Conservation (phyloP, 2,329 filamentous ascomycete genomes). For the Ampelomyces quisqualis region DNA sequence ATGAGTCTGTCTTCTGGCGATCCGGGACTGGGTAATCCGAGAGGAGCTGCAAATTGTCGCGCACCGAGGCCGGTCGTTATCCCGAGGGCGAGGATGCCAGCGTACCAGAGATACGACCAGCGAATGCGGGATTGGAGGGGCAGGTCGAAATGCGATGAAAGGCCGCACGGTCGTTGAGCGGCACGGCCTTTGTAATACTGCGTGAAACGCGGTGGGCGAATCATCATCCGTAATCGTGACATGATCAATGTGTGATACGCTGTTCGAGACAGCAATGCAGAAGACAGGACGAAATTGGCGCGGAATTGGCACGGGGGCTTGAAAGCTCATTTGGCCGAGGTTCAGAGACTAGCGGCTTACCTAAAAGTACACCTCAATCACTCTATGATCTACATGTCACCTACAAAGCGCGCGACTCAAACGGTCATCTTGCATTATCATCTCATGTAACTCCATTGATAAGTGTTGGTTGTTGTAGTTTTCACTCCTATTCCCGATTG, state of each 20-base stretch:
- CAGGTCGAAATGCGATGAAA: constrained; percentile 7
- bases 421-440: too few relatives aligned
- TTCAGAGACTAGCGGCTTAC: constrained; percentile 26
- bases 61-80: constrained; percentile 26
- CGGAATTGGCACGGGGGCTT: too few relatives aligned
- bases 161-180: constrained; percentile 3
- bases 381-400: too few relatives aligned
- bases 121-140: constrained; percentile 29
- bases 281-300: too few relatives aligned
- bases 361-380: too few relatives aligned
- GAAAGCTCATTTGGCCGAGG: constrained; percentile 22
- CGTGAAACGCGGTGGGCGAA: constrained; percentile 11
- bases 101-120: constrained; percentile 37
- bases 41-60: constrained; percentile 29
- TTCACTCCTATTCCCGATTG: too few relatives aligned
- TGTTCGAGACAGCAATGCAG: too few relatives aligned
- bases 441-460: too few relatives aligned
- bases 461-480: too few relatives aligned
- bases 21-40: constrained; percentile 29
- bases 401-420: too few relatives aligned
- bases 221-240: constrained; percentile 20
- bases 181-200: constrained; percentile 3
- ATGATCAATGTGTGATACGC: too few relatives aligned
- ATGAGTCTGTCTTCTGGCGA: constrained; percentile 32
- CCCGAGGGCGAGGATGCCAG: constrained; percentile 28